A percentile compares a stretch with the other conserved stretches of the same genome.
Evolutionary conservation across 768 basidiomycete species (phyloP).

Genomic region (Rhizopogon salebrosus): DNA sequence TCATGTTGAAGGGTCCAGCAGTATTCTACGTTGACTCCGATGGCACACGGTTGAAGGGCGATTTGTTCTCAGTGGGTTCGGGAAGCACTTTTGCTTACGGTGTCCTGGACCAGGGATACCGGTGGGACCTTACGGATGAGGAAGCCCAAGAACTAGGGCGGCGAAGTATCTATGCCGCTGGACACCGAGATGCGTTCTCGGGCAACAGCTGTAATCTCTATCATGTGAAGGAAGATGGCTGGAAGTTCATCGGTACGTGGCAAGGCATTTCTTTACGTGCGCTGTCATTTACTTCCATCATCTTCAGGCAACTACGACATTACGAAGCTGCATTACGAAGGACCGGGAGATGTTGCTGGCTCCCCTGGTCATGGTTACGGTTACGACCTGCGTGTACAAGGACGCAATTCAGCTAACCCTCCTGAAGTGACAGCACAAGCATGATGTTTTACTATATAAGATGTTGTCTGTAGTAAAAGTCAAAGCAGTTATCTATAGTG

Average conservation of each 20-base stretch:
- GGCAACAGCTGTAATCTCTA: constrained; percentile 96
- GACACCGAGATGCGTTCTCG: constrained; percentile 94
- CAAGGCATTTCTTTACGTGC: background rate
- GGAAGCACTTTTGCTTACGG: constrained; percentile 99
- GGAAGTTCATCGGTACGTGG: constrained; percentile 87
- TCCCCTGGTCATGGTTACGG: constrained; percentile 69
- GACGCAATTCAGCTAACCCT: constrained; percentile 48
- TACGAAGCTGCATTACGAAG: constrained; percentile 86
- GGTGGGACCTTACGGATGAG: constrained; percentile 87
- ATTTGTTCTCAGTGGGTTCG: constrained; percentile 98
- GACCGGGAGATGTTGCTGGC: constrained; percentile 64
- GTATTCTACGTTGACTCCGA: constrained; percentile 98
- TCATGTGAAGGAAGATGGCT: constrained; percentile 91
- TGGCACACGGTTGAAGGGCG: constrained; percentile 90
- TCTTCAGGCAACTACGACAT: constrained; percentile 86
- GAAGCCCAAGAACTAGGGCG: constrained; percentile 94
- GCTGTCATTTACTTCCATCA: constrained; percentile 38
- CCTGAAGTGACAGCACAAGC: constrained; percentile 29
- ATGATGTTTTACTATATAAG: constrained; percentile 13
- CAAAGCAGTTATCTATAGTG: background rate
- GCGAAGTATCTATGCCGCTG: constrained; percentile 93
- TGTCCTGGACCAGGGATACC: constrained; percentile 93
- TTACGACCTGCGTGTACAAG: constrained; percentile 66
- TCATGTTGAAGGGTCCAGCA: constrained; percentile 64
- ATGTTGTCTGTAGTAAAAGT: constrained; percentile 15